Conservation (phyloP, 768 basidiomycete genomes). For the Amanita muscaria region DNA sequence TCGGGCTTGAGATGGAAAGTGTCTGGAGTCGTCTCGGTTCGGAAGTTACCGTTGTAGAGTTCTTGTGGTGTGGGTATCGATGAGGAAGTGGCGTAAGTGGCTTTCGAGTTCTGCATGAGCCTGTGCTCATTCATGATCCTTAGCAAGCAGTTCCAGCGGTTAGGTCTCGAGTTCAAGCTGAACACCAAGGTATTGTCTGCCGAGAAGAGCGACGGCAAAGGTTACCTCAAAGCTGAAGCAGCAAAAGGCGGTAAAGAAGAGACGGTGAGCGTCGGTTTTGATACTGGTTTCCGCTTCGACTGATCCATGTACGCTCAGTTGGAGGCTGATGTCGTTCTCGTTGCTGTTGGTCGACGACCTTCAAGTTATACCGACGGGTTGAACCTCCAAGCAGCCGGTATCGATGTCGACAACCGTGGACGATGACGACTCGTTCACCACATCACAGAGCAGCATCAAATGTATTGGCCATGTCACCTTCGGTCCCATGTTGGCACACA, state of each 20-base stretch:
- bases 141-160: constrained; percentile 92
- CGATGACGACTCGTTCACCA: constrained; percentile 94
- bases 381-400: constrained; percentile 81
- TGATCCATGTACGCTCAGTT: constrained; percentile 33
- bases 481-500: constrained; percentile 98
- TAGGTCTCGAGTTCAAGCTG: constrained; percentile 94
- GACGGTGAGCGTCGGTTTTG: constrained; percentile 44
- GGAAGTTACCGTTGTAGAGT: constrained; percentile 96
- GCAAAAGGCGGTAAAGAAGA: constrained; percentile 94
- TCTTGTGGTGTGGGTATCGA: constrained; percentile 92
- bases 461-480: constrained; percentile 99
- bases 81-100: constrained; percentile 77
- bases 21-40: constrained; percentile 96
- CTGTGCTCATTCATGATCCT: neutral
- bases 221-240: constrained; percentile 76
- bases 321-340: constrained; percentile 92
- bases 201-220: constrained; percentile 83
- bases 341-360: constrained; percentile 91
- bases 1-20: constrained; percentile 95
- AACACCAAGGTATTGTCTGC: constrained; percentile 91
- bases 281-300: neutral
- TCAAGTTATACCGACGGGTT: constrained; percentile 83
- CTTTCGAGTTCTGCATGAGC: neutral
- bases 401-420: constrained; percentile 85
- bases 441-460: constrained; percentile 79